These are phyloP conservation scores for Sclerotinia minor DNA, from an alignment of 2,329 filamentous ascomycete genomes.

Conservation along the genomic window DNA sequence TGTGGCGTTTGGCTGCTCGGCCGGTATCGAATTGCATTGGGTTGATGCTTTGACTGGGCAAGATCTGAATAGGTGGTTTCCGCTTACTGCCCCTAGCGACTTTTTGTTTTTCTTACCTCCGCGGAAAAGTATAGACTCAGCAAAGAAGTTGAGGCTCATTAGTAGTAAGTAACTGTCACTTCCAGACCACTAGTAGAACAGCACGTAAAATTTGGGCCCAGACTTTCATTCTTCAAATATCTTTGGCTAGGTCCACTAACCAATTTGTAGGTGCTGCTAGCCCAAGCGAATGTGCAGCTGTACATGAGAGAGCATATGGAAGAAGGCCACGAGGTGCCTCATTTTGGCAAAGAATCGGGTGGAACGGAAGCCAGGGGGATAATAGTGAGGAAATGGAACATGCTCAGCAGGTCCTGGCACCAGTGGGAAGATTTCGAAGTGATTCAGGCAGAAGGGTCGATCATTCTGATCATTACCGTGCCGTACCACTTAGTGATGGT, in stretches of 20 bases:
- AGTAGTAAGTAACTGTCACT: constrained; percentile 47
- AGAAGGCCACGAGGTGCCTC: constrained; percentile 30
- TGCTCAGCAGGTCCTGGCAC: constrained; percentile 26
- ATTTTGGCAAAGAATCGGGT: constrained; percentile 36
- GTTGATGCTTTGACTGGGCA: constrained; percentile 49
- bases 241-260: not conserved
- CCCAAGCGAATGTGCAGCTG: constrained; percentile 40
- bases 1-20: constrained; percentile 64
- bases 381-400: constrained; percentile 24
- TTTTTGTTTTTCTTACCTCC: constrained; percentile 61
- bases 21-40: constrained; percentile 64
- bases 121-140: constrained; percentile 51
- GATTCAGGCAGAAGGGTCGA: constrained; percentile 33
- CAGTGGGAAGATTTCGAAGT: constrained; percentile 27
- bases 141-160: constrained; percentile 60
- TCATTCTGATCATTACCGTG: constrained; percentile 59
- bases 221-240: too few relatives aligned
- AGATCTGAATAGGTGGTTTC: constrained; percentile 56
- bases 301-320: constrained; percentile 37
- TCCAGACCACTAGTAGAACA: not conserved
- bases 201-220: not conserved
- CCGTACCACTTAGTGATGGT: constrained; percentile 65
- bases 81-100: constrained; percentile 54
- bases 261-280: constrained; percentile 46
- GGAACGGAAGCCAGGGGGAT: constrained; percentile 26